Percentiles rank a stretch among this genome's conserved stretches.
Conservation (phyloP, 169 alveolate species). For the Perkinsus chesapeaki region DNA sequence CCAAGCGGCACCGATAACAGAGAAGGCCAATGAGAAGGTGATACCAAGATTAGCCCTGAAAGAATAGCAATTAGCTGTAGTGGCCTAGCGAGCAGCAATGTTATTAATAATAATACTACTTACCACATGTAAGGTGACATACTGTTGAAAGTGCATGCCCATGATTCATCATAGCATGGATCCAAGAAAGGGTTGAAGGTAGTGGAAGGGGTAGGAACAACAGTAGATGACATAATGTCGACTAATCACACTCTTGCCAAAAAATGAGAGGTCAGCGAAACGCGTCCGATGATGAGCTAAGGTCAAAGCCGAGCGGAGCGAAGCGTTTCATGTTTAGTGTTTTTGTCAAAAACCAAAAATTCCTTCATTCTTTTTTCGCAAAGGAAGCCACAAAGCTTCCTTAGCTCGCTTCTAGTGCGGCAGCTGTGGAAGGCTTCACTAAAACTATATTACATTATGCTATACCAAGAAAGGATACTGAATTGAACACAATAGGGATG, state of each 20-base stretch:
- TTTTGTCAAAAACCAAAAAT: background rate
- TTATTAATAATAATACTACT: background rate
- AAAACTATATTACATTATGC: too few species aligned
- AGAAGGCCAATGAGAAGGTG: slow-evolving; percentile 46
- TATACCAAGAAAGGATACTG: too few species aligned
- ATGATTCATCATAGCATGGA: background rate
- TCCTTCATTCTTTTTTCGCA: background rate
- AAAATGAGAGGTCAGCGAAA: background rate
- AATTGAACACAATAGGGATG: background rate
- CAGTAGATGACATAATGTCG: background rate
- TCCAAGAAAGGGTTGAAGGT: background rate
- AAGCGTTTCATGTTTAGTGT: background rate
- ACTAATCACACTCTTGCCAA: background rate
- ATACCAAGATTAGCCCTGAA: slow-evolving; percentile 32
- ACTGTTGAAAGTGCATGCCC: background rate
- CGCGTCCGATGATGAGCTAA: background rate
- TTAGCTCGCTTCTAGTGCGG: background rate
- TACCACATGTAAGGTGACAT: background rate
- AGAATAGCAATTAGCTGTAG: background rate
- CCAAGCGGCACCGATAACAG: slow-evolving; percentile 54
- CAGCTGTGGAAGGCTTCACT: background rate
- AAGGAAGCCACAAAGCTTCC: background rate
- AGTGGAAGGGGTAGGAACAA: too few species aligned
- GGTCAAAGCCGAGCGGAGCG: slow-evolving; percentile 4
- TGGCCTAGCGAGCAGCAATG: background rate